These are phyloP conservation scores for Erythrobasidium yunnanense DNA, from an alignment of 768 basidiomycete species.

Conservation along the genomic window DNA sequence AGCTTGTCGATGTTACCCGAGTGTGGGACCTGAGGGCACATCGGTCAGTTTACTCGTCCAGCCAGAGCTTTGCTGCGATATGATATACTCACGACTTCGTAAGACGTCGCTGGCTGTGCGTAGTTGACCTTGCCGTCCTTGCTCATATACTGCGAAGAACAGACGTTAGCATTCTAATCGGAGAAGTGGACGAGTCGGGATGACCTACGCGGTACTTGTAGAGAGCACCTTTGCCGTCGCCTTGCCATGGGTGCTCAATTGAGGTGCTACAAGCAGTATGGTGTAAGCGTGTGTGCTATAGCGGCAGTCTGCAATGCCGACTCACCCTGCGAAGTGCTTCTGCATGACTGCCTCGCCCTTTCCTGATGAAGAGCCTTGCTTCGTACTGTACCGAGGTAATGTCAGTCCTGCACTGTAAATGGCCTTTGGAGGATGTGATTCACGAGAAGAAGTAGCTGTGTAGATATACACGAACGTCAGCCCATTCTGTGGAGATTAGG, in stretches of 20 bases:
- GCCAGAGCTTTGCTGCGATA: not conserved
- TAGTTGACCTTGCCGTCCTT: slow-evolving; percentile 23
- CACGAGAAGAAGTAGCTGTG: slow-evolving; percentile 21
- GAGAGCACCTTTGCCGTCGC: slow-evolving; percentile 11
- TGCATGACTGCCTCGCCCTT: not conserved
- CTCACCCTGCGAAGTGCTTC: not conserved
- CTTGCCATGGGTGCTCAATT: slow-evolving; percentile 18
- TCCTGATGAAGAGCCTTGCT: not conserved
- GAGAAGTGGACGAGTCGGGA: not conserved
- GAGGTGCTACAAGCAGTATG: not conserved
- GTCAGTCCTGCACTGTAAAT: not conserved
- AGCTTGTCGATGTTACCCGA: slow-evolving; percentile 16
- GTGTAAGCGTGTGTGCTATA: too few relatives aligned
- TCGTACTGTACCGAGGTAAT: not conserved
- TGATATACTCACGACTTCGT: slow-evolving; percentile 1
- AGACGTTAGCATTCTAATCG: not conserved
- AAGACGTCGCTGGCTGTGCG: slow-evolving; percentile 3
- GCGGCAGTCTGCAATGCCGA: too few relatives aligned
- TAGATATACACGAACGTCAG: not conserved
- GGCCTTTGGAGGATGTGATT: not conserved
- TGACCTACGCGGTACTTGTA: slow-evolving; percentile 26
- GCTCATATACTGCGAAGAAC: slow-evolving; percentile 4
- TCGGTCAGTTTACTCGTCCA: not conserved
- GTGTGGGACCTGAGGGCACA: slow-evolving; percentile 3
- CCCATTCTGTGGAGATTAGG: not conserved